Evolutionary conservation across 108 stramenopile species (phyloP).

Genomic region (Chaetoceros muelleri): DNA sequence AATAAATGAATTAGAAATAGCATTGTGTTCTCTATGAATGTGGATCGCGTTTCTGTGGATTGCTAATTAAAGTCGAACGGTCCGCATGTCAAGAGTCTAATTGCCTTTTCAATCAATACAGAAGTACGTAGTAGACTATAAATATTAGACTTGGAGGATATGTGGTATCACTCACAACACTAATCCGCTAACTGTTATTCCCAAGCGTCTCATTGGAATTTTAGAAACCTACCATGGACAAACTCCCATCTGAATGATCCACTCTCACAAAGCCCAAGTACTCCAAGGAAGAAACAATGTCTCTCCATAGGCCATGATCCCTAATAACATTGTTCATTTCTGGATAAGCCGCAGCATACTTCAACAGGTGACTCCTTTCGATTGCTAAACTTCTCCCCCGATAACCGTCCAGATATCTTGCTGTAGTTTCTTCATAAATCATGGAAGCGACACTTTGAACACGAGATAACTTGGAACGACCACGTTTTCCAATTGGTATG

Average conservation of each 20-base stretch:
- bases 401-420: not conserved
- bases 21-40: too few species aligned
- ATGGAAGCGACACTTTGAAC: not conserved
- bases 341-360: not conserved
- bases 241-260: not conserved
- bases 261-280: not conserved
- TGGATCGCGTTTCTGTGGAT: too few species aligned
- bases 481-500: not conserved
- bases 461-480: not conserved
- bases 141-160: too few species aligned
- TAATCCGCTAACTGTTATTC: too few species aligned
- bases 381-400: not conserved
- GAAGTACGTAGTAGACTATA: too few species aligned
- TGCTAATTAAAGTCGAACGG: too few species aligned
- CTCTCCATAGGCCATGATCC: not conserved
- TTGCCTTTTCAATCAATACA: too few species aligned
- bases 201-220: too few species aligned
- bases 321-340: not conserved
- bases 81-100: too few species aligned
- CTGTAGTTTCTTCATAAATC: not conserved
- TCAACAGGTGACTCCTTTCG: not conserved
- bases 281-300: not conserved
- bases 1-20: too few species aligned
- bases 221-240: not conserved
- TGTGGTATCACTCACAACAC: too few species aligned